Base-by-base conservation (phyloP, 345 rosid genomes). In the Eucalyptus cloeziana region DNA sequence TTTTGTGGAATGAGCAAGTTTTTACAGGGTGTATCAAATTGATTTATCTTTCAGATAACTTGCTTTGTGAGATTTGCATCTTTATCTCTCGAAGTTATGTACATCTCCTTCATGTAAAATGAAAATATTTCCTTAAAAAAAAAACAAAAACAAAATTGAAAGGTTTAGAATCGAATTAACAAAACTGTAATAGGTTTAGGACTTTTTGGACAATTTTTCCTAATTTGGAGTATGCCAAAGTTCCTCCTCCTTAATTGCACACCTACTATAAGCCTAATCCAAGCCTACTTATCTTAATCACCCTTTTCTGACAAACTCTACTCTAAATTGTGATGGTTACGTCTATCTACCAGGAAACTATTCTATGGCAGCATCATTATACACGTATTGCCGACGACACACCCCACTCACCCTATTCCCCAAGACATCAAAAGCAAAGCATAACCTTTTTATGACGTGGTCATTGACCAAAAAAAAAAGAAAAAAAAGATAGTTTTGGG, bases 131-230 rank as follows among this genome's bases (percentile, higher is more conserved):
- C 24, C 30, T 24, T 2, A 2, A 5, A 51, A 49, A 49, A 49
- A 10, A 47, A 10, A 47, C 0, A 52, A 51, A 51, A 17, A 49
- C 1, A 17, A 52, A 52, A 52, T 21, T 1, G 2, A 21, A 52
- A 52, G 2, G 2, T 52, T 52, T 52, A 52, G 0, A 52, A 21
- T 52, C 1, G 1, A 52, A 52, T 52, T 3, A 10, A 52, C 58
- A 52, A 19, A 52, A 19, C 4, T 52, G 0, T 21, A 52, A 52
- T 7, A 52, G 0, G 0, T 52, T 52, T 52, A 52, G 0, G 2
- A 21, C 0, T 52, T 52, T 52, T 52, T 21, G 0, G 58, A 52
- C 0, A 52, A 52, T 21, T 52, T 52, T 21, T 3, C 13, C 13
- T 24, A 2, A 37, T 40, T 21, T 19, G 27, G 25, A 40, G 30